Evolutionary conservation across 2,329 filamentous ascomycete genomes (phyloP).

Genomic region (Salinomyces thailandicus): DNA sequence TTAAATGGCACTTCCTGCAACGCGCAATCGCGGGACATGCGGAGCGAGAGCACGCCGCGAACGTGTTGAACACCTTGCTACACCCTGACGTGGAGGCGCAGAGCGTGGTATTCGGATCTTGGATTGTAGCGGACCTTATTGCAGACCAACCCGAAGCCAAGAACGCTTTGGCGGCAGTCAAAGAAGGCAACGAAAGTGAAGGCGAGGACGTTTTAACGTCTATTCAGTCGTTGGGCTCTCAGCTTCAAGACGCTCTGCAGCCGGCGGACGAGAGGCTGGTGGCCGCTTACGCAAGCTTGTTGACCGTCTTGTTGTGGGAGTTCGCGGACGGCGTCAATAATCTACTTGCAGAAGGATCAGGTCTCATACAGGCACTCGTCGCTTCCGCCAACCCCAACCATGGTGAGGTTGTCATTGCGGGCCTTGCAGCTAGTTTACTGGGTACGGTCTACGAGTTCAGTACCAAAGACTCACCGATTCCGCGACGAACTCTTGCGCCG

Average conservation of each 20-base stretch:
- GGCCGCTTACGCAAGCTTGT: slow-evolving; percentile 79
- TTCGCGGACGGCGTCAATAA: slow-evolving; percentile 86
- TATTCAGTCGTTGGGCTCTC: slow-evolving; percentile 77
- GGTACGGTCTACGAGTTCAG: slow-evolving; percentile 94
- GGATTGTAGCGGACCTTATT: slow-evolving; percentile 76
- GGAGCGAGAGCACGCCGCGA: slow-evolving; percentile 65
- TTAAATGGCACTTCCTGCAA: slow-evolving; percentile 73
- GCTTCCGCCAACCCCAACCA: slow-evolving; percentile 41
- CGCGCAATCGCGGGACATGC: slow-evolving; percentile 86
- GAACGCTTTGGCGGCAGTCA: slow-evolving; percentile 65
- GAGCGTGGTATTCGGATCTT: slow-evolving; percentile 77
- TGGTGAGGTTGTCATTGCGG: slow-evolving; percentile 29
- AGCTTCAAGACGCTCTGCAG: slow-evolving; percentile 67
- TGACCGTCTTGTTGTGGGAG: slow-evolving; percentile 85
- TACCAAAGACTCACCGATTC: slow-evolving; percentile 88
- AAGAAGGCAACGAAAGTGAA: slow-evolving; percentile 75
- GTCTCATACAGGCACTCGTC: slow-evolving; percentile 51
- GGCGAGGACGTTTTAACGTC: slow-evolving; percentile 94
- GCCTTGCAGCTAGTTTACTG: slow-evolving; percentile 72
- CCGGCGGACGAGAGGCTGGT: slow-evolving; percentile 64
- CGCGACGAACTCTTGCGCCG: slow-evolving; percentile 67
- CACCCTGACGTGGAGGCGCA: slow-evolving; percentile 69
- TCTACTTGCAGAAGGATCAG: slow-evolving; percentile 83
- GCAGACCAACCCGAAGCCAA: slow-evolving; percentile 74
- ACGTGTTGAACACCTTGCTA: slow-evolving; percentile 75